phyloP scores from a whole-genome alignment of 2,329 filamentous ascomycete genomes.

The Colletotrichum musicola region DNA sequence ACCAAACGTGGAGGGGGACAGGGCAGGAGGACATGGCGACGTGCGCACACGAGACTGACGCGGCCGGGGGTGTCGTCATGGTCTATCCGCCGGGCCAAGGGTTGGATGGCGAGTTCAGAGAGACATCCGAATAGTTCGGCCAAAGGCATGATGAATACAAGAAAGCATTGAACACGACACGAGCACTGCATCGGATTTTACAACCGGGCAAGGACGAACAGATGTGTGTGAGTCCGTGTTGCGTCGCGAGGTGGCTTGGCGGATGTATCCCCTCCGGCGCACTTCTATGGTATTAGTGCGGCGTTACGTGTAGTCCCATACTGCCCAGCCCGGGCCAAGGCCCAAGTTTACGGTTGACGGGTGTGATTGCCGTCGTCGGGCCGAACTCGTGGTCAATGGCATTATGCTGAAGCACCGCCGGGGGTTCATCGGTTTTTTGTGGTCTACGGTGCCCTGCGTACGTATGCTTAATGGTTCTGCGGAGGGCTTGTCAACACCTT shows the following conservation, averaged over 20 bases:
- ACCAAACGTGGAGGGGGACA: background rate
- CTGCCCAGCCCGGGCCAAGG: background rate
- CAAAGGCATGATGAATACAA: background rate
- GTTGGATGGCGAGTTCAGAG: background rate
- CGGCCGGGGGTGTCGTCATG: background rate
- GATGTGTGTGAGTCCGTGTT: background rate
- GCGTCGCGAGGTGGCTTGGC: constrained; percentile 9
- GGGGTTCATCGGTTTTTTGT: background rate
- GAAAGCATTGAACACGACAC: constrained; percentile 21
- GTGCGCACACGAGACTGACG: background rate
- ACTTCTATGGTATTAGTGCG: background rate
- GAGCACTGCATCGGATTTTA: constrained; percentile 18
- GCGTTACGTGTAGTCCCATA: no score
- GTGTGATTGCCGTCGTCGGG: background rate
- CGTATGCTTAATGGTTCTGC: constrained; percentile 11
- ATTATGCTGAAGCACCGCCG: background rate
- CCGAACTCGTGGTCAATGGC: constrained; percentile 13
- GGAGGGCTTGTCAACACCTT: background rate
- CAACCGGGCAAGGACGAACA: constrained; percentile 17
- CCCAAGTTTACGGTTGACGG: background rate
- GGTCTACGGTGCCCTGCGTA: background rate
- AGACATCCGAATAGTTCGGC: background rate
- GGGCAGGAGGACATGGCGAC: background rate
- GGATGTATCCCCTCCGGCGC: background rate
- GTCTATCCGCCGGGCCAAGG: background rate